Conservation (phyloP, 345 rosid genomes). For the Balakata baccata region DNA sequence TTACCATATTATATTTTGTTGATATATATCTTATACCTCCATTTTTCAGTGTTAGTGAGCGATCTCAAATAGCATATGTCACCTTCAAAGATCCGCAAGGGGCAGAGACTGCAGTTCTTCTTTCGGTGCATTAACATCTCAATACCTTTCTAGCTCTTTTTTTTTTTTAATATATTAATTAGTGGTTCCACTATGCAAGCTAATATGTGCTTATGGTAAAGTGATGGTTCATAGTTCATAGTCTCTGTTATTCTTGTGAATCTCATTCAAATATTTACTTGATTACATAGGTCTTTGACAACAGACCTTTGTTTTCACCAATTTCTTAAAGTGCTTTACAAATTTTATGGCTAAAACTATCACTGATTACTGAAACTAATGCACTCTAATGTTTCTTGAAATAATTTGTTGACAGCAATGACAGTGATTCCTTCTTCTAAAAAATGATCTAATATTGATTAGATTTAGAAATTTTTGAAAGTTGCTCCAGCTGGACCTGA, state of each 20-base stretch:
- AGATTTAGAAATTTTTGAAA: not conserved
- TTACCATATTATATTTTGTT: not conserved
- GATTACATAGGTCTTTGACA: too few species aligned
- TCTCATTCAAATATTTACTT: not conserved
- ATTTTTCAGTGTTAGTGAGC: conserved; percentile 53
- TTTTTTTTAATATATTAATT: not conserved
- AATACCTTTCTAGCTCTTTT: not conserved
- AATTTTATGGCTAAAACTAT: not conserved
- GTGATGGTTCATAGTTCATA: not conserved
- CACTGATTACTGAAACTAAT: not conserved
- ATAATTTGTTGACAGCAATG: not conserved
- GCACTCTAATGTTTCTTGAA: not conserved
- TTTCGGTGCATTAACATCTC: conserved; percentile 51
- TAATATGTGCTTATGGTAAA: not conserved
- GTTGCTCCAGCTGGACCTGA: not conserved
- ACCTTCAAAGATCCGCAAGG: conserved; percentile 83
- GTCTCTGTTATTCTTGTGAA: not conserved
- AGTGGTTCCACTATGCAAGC: not conserved
- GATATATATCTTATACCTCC: not conserved
- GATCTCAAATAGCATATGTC: conserved; percentile 61
- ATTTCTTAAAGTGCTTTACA: too few species aligned
- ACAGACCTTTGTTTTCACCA: too few species aligned
- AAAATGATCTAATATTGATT: not conserved
- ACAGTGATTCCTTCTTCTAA: not conserved
- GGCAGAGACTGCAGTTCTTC: conserved; percentile 81